Percentiles rank a stretch among this genome's conserved stretches.
These are phyloP conservation scores for Globisporangium uncinulatum DNA, from an alignment of 352 stramenopile genomes.

Conservation along the genomic window DNA sequence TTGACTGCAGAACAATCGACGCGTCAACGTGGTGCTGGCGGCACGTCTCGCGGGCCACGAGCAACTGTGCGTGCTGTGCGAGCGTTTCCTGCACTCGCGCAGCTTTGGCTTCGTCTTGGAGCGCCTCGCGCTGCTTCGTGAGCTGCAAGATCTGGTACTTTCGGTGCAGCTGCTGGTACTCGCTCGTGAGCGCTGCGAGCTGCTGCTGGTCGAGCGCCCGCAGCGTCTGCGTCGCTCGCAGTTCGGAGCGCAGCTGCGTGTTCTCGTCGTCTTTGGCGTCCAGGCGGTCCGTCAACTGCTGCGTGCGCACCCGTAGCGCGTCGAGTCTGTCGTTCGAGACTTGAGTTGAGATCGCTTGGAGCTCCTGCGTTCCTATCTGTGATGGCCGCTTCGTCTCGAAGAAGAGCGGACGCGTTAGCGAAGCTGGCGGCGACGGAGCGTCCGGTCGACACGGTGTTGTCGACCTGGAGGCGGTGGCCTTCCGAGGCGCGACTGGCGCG, in stretches of 20 bases:
- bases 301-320: neutral
- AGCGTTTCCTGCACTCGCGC: constrained; percentile 39
- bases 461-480: neutral
- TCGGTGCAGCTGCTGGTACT: constrained; percentile 33
- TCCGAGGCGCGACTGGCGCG: neutral
- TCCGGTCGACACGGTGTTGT: neutral
- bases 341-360: neutral
- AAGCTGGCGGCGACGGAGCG: neutral
- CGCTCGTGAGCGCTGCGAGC: constrained; percentile 19
- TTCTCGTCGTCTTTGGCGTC: constrained; percentile 11
- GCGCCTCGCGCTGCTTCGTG: constrained; percentile 33
- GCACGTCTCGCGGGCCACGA: constrained; percentile 27
- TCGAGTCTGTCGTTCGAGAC: neutral
- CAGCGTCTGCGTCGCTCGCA: constrained; percentile 18
- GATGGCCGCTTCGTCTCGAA: neutral
- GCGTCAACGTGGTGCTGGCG: constrained; percentile 33
- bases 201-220: constrained; percentile 25
- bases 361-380: neutral
- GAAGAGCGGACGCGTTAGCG: neutral
- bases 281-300: constrained; percentile 3
- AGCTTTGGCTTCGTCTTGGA: constrained; percentile 33
- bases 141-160: constrained; percentile 14
- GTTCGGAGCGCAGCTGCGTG: constrained; percentile 10
- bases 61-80: constrained; percentile 28
- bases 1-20: constrained; percentile 60